Conservation (phyloP, 495 filamentous ascomycete genomes). For the Penicillium verhagenii region DNA sequence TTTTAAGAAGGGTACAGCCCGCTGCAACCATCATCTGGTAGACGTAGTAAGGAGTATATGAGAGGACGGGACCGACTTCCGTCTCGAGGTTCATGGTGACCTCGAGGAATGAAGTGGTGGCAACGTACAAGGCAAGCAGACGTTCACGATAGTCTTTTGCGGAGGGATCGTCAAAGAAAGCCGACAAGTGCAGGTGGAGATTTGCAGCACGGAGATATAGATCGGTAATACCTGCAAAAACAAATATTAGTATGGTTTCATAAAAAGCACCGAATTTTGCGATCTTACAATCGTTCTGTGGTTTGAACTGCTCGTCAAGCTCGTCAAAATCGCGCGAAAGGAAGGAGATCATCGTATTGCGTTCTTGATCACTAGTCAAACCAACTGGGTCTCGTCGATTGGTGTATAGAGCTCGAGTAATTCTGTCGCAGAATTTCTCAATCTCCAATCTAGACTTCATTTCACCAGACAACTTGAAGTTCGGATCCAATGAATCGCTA, state of each 20-base stretch:
- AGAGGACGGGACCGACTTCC: conserved; percentile 51
- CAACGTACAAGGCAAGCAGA: conserved; percentile 72
- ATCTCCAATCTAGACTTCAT: conserved; percentile 70
- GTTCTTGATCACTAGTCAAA: conserved; percentile 66
- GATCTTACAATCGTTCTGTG: conserved; percentile 44
- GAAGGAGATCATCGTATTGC: conserved; percentile 63
- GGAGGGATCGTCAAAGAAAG: conserved; percentile 81
- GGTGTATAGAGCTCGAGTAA: conserved; percentile 82
- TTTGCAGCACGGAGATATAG: conserved; percentile 76
- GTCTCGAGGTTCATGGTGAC: conserved; percentile 62
- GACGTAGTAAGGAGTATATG: conserved; percentile 79
- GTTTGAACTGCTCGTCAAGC: conserved; percentile 45
- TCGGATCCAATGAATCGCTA: conserved; percentile 59
- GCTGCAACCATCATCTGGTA: conserved; percentile 90
- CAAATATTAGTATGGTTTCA: conserved; percentile 21
- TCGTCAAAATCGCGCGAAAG: conserved; percentile 53
- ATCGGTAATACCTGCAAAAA: conserved; percentile 57
- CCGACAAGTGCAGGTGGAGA: conserved; percentile 79
- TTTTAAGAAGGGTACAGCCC: conserved; percentile 79
- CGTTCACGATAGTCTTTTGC: conserved; percentile 74
- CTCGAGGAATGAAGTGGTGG: conserved; percentile 74
- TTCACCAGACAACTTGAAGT: conserved; percentile 65
- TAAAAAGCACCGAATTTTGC: background rate
- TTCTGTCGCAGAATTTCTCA: conserved; percentile 79
- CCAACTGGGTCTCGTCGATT: conserved; percentile 74